Base-by-base conservation (phyloP, 306 rosid genomes). In the Vicia villosa region DNA sequence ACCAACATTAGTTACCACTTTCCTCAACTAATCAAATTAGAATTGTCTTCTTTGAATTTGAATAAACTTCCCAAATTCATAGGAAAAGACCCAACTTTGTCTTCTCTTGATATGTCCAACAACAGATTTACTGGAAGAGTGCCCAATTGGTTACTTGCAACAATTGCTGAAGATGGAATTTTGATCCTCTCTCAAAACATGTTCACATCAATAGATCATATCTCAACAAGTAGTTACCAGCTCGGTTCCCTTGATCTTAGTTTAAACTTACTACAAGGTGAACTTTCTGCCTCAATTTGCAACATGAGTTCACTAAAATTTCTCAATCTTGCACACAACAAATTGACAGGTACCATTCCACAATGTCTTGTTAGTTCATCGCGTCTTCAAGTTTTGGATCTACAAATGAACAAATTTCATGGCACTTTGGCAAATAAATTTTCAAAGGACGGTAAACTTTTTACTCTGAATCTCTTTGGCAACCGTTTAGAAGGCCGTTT, bases 401-500 rank as follows among this genome's bases (percentile, higher is more conserved):
- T 84, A 17, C 73, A 43, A 0, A 72, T 6, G n/a, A 84, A 84
- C 42, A 56, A n/a, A 4, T 70, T 84, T 15, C 2, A 12, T 5
- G 88, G 88, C 0, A 12, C 45, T 42, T 9, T 84, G 10, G 79
- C 83, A 2, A 3, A 2, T 17, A 5, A 0, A 1, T 73, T 69
- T 66, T 4, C 72, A 0, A 34, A 19, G 19, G 0, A 13, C 6
- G 0, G 0, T 0, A 0, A 0, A 0, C 24, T 65, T 9, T 0
- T 0, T 0, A 3, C 0, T 41, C 14, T 86, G 12, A 67, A 72
- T 13, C 41, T 86, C 0, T 40, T 68, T 36, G 60, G 16, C n/a
- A 83, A 86, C 59, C 74, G 20, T 10, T 6, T 80, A 8, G 57
- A 73, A 17, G 85, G 87, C 1, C n/a, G 20, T 4, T 10, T 75